Evolutionary conservation across 2,329 filamentous ascomycete genomes (phyloP), one percentile per base, ranked within the genome.

Genomic region (Corniculantispora saksenae): DNA sequence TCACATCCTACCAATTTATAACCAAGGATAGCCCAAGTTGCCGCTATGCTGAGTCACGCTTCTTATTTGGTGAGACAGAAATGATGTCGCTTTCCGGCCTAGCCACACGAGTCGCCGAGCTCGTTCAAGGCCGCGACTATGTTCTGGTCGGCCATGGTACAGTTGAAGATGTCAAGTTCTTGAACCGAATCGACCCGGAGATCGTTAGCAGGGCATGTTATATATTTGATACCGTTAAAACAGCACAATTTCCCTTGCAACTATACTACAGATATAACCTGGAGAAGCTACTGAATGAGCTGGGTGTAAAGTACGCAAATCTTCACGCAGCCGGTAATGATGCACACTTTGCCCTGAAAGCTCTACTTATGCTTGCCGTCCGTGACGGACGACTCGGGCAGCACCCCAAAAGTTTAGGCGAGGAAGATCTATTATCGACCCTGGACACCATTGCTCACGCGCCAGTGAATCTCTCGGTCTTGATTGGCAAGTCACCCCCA

Each of bases 241-340:
- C 68, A 25, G 70, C 69, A 32, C 69, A 74, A 47, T 66, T 68
- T 65, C 68, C 69, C 21, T 66, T 74, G 4, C 61, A 70, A 55
- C 63, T 74, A 38, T 69, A 61, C 12, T 72, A 71, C 47, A 60
- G 70, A n/a, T 69, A 69, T 21, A 67, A 66, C 35, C 61, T 73
- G 15, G 64, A 67, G 57, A 67, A 67, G 29, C 60, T 74, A 1
- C 70, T 73, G 2, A 59, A 68, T 6, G 47, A 66, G 27, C 54
- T 72, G 10, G 50, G 45, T 15, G 35, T 65, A 8, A 48, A 65
- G 9, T 70, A 66, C 61, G 63, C 59, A 21, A 23, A 60, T 8
- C 64, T 74, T 19, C 71, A 73, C 21, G 47, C 65, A 3, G 70
- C 71, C 19, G 73, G 72, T 1, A 76, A 75, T 47, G 72, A 75